Conservation (phyloP, 805 yeast genomes). For the Yarrowia sp. region DNA sequence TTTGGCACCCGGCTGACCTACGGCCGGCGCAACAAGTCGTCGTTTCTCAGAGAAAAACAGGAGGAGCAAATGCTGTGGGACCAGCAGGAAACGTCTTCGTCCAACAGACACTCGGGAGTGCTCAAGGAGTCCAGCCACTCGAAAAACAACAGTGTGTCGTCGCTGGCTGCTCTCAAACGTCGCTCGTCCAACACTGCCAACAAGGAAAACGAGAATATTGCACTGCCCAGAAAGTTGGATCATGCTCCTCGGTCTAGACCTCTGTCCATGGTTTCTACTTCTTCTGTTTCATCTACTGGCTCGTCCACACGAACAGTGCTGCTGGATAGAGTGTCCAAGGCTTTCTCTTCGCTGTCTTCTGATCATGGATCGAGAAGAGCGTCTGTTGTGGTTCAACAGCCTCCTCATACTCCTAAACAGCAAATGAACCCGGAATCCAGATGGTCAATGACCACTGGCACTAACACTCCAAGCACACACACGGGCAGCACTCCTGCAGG, state of each 20-base stretch:
- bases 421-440: constrained; percentile 3
- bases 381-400: constrained; percentile 30
- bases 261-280: constrained; percentile 26
- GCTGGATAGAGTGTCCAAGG: constrained; percentile 9
- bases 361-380: constrained; percentile 19
- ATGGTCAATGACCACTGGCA: constrained; percentile 21
- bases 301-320: constrained; percentile 24
- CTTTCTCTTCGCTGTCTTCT: constrained; percentile 25
- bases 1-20: constrained; percentile 18
- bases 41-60: constrained; percentile 11
- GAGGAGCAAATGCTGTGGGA: constrained; percentile 25
- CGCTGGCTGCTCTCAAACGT: constrained; percentile 18
- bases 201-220: constrained; percentile 4
- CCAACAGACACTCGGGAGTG: background rate
- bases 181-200: background rate
- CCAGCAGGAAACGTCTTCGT: background rate
- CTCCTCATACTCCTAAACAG: constrained; percentile 28
- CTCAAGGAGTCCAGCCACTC: constrained; percentile 23
- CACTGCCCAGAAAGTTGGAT: background rate
- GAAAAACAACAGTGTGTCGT: constrained; percentile 2
- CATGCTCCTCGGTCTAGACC: background rate
- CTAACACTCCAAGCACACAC: constrained; percentile 14
- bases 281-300: constrained; percentile 31
- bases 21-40: constrained; percentile 21
- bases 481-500: background rate